Conservation (phyloP, 1,284 basidiomycete species). For the Trametes pubescens region DNA sequence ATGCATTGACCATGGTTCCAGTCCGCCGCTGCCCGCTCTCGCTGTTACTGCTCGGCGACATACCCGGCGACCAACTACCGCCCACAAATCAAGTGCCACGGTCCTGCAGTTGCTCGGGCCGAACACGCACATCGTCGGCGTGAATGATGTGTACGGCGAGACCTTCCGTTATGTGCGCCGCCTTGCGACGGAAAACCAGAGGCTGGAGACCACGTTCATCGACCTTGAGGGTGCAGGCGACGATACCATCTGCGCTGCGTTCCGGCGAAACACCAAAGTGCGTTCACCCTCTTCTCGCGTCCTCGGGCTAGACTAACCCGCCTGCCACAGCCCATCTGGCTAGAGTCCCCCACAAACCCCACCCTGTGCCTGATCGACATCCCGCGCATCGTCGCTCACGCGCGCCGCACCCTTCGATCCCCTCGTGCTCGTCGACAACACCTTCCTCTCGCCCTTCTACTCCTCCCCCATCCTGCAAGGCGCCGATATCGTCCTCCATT, state of each 20-base stretch:
- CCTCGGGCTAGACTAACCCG: neutral
- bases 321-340: constrained; percentile 82
- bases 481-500: constrained; percentile 87
- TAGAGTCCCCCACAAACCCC: constrained; percentile 96
- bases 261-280: constrained; percentile 86
- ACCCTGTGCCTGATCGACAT: constrained; percentile 90
- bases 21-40: no score
- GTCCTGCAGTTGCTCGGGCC: constrained; percentile 80
- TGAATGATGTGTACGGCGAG: constrained; percentile 94
- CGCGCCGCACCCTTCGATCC: constrained; percentile 65
- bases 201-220: constrained; percentile 82
- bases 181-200: constrained; percentile 79
- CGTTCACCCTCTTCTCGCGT: constrained; percentile 31
- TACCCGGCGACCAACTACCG: no score
- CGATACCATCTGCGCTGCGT: constrained; percentile 67
- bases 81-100: no score
- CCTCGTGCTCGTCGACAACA: constrained; percentile 91
- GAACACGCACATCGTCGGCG: constrained; percentile 84
- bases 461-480: constrained; percentile 87
- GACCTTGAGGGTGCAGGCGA: constrained; percentile 80
- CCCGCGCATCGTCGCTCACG: constrained; percentile 67
- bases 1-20: no score
- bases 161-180: constrained; percentile 88
- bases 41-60: no score
- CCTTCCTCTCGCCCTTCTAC: constrained; percentile 93